Conservation (phyloP, 768 basidiomycete species). For the Pleurotus sapidus region DNA sequence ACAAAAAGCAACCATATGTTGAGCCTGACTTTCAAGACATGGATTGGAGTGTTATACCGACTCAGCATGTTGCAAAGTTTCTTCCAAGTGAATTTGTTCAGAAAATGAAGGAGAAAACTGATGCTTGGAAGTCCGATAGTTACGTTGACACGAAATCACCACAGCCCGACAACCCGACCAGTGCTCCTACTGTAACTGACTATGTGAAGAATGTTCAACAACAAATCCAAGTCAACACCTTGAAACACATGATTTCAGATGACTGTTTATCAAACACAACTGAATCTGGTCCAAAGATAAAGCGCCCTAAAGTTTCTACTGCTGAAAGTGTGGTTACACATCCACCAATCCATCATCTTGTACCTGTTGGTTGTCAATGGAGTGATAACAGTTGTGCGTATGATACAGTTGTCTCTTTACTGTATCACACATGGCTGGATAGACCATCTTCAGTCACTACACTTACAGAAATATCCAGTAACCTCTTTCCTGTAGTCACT, state of each 20-base stretch:
- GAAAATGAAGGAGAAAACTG: not conserved
- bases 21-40: not conserved
- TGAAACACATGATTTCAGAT: not conserved
- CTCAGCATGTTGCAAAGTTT: conserved; percentile 1
- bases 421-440: conserved; percentile 19
- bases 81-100: not conserved
- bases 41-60: not conserved
- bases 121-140: no score
- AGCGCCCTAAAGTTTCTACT: no score
- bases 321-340: not conserved
- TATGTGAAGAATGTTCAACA: not conserved
- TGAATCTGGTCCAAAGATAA: no score
- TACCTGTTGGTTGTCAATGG: conserved; percentile 15
- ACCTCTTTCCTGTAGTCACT: not conserved
- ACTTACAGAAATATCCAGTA: not conserved
- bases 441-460: conserved; percentile 1
- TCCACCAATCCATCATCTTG: not conserved
- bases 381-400: conserved; percentile 28
- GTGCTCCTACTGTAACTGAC: no score
- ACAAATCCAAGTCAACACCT: not conserved
- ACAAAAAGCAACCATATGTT: conserved; percentile 11
- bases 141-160: no score
- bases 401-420: conserved; percentile 19
- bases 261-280: not conserved
- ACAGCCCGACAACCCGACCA: no score